These are phyloP conservation scores for Calocera viscosa DNA, from an alignment of 768 basidiomycete genomes.

Conservation along the genomic window DNA sequence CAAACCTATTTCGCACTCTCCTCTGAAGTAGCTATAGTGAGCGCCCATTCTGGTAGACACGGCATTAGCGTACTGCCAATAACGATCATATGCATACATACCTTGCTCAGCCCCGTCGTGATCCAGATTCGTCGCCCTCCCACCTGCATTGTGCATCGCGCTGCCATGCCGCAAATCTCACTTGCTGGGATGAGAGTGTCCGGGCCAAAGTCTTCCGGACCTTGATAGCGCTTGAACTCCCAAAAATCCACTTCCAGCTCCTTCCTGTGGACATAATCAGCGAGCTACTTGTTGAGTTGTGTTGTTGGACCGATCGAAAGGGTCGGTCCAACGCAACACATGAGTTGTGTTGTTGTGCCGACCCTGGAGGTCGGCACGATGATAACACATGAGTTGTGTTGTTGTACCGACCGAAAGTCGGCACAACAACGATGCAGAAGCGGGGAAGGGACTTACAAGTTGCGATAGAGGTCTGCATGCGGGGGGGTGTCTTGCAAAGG, in stretches of 20 bases:
- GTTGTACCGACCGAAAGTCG: neutral
- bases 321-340: neutral
- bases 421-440: neutral
- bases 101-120: neutral
- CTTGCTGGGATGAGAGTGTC: neutral
- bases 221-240: neutral
- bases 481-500: neutral
- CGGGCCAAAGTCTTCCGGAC: neutral
- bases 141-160: neutral
- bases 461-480: neutral
- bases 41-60: neutral
- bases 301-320: too few relatives aligned
- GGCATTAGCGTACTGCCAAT: neutral
- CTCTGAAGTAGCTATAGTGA: neutral
- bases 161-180: neutral
- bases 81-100: neutral
- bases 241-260: slow-evolving; percentile 4
- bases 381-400: neutral
- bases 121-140: neutral
- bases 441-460: neutral
- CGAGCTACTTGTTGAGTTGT: neutral
- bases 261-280: neutral
- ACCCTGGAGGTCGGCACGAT: neutral
- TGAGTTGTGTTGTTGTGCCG: neutral
- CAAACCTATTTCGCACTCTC: neutral